phyloP scores from a whole-genome alignment of 2,329 filamentous ascomycete species.

The Pseudopithomyces chartarum region DNA sequence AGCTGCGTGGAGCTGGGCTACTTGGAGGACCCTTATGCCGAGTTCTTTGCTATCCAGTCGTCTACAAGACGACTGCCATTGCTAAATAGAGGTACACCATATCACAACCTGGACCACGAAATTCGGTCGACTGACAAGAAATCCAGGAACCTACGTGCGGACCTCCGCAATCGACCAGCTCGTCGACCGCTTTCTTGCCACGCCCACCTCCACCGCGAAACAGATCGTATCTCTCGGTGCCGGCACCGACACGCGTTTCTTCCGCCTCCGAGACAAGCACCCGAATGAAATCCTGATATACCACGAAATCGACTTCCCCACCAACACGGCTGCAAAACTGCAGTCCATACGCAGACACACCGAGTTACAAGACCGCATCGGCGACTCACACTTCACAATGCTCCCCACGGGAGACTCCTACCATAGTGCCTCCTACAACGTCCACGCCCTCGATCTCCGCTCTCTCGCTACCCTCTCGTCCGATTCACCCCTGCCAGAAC shows the following conservation, averaged over 20 bases:
- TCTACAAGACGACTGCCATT: conserved; percentile 76
- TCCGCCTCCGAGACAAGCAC: conserved; percentile 68
- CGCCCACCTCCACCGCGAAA: conserved; percentile 49
- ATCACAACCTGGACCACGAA: neutral
- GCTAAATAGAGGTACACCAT: conserved; percentile 83
- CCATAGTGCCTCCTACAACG: conserved; percentile 57
- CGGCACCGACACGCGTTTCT: conserved; percentile 88
- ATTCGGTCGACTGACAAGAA: conserved; percentile 1
- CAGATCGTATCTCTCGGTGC: conserved; percentile 94
- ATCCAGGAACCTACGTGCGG: conserved; percentile 84
- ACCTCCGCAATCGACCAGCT: conserved; percentile 82
- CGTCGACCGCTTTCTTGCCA: conserved; percentile 70
- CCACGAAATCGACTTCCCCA: conserved; percentile 89
- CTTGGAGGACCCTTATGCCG: conserved; percentile 79
- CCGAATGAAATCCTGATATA: conserved; percentile 65
- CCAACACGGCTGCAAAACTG: conserved; percentile 72
- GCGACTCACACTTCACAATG: conserved; percentile 26
- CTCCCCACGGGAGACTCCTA: conserved; percentile 43
- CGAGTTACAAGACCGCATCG: conserved; percentile 35
- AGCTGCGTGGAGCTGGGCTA: conserved; percentile 89
- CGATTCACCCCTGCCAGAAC: conserved; percentile 23
- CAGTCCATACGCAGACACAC: conserved; percentile 41
- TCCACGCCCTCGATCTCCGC: conserved; percentile 70
- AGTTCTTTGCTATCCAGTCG: conserved; percentile 65
- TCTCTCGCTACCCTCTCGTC: conserved; percentile 50